Evolutionary conservation across 495 filamentous ascomycete genomes (phyloP).

Genomic region (Cryomyces minteri): DNA sequence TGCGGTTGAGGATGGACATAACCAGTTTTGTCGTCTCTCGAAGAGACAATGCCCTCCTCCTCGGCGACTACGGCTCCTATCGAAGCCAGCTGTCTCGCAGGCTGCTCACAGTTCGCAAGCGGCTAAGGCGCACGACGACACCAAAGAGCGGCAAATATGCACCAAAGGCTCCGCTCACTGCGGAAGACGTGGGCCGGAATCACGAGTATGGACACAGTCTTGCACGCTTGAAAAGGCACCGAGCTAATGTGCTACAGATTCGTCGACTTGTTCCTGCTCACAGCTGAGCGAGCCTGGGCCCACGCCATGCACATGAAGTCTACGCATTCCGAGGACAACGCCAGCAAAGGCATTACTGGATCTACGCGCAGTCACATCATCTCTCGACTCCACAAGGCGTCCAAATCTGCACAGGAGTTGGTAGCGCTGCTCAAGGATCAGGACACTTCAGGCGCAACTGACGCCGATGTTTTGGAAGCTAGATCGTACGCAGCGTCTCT

Average conservation of each 20-base stretch:
- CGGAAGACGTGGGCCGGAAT: constrained; percentile 59
- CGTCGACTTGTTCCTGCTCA: constrained; percentile 61
- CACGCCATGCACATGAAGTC: constrained; percentile 91
- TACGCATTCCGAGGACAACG: constrained; percentile 52
- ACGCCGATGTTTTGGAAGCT: constrained; percentile 66
- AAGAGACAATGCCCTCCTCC: constrained; percentile 62
- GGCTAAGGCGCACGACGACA: constrained; percentile 60
- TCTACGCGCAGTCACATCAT: constrained; percentile 71
- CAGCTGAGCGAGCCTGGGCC: constrained; percentile 87
- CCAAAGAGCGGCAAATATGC: constrained; percentile 72
- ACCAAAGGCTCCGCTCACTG: constrained; percentile 48
- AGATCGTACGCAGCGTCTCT: constrained; percentile 64
- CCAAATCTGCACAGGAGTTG: constrained; percentile 47
- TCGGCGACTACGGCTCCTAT: constrained; percentile 81
- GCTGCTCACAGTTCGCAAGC: constrained; percentile 68
- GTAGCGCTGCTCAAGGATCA: constrained; percentile 42
- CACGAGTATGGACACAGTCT: constrained; percentile 35
- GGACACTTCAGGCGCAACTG: constrained; percentile 38
- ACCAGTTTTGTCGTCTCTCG: constrained; percentile 63
- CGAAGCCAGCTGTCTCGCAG: constrained; percentile 61
- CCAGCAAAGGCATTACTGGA: constrained; percentile 54
- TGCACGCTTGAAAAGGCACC: background rate
- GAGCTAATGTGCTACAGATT: constrained; percentile 32
- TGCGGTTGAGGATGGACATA: constrained; percentile 52
- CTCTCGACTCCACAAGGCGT: constrained; percentile 67